Percentiles rank a stretch among this genome's conserved stretches.
Evolutionary conservation across 495 filamentous ascomycete genomes (phyloP).

Genomic region (Hyaloscypha finlandica): DNA sequence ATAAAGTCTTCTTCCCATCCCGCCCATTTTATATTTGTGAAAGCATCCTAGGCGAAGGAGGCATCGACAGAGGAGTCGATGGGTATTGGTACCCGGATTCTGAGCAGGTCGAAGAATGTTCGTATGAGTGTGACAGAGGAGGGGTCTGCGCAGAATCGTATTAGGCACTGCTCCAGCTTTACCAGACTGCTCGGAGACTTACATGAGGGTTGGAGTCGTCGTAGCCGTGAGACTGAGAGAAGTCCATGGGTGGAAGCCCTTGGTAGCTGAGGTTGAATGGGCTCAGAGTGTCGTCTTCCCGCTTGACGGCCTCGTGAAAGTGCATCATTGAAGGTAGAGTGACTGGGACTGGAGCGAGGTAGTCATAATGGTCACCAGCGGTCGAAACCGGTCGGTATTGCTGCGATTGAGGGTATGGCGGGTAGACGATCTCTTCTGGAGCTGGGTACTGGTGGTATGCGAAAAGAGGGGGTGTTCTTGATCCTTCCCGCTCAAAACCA

Average conservation of each 20-base stretch:
- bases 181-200: constrained; percentile 44
- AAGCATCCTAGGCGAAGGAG: constrained; percentile 53
- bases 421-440: constrained; percentile 65
- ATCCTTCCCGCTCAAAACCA: constrained; percentile 59
- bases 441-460: constrained; percentile 69
- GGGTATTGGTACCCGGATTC: constrained; percentile 63
- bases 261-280: constrained; percentile 78
- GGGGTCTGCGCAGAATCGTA: constrained; percentile 64
- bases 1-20: not conserved
- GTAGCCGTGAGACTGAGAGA: constrained; percentile 61
- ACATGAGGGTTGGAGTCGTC: constrained; percentile 68
- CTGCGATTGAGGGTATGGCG: constrained; percentile 61
- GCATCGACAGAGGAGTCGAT: constrained; percentile 68
- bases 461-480: constrained; percentile 71
- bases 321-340: constrained; percentile 70
- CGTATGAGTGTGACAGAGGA: constrained; percentile 78
- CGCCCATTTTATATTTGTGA: constrained; percentile 24
- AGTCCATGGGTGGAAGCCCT: constrained; percentile 74
- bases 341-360: constrained; percentile 60
- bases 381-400: constrained; percentile 65
- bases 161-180: constrained; percentile 11
- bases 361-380: constrained; percentile 65
- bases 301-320: constrained; percentile 62
- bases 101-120: constrained; percentile 67
- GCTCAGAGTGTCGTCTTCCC: constrained; percentile 55